A percentile compares a stretch with the other conserved stretches of the same genome.
Conservation (phyloP, 116 monocot species). For the Papilionanthe hybrid region DNA sequence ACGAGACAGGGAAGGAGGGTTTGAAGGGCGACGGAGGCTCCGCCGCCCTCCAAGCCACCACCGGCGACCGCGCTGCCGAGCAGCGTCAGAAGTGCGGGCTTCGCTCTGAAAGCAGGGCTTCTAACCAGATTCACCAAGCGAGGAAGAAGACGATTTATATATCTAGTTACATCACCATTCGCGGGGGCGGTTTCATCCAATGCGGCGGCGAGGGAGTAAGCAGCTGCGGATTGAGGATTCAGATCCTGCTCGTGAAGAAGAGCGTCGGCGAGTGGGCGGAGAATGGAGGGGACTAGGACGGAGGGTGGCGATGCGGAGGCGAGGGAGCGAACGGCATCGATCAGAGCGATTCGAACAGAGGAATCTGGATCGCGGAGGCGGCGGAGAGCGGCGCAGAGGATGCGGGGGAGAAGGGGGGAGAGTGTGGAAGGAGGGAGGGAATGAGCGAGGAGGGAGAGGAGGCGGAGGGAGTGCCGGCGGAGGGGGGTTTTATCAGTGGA, state of each 20-base stretch:
- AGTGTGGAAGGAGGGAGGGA: slow-evolving; percentile 28
- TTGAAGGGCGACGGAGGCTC: slow-evolving; percentile 10
- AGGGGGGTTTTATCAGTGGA: slow-evolving; percentile 72
- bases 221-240: slow-evolving; percentile 57
- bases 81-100: slow-evolving; percentile 65
- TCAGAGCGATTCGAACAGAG: slow-evolving; percentile 72
- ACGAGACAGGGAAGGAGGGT: slow-evolving; percentile 52
- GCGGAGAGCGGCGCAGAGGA: slow-evolving; percentile 69
- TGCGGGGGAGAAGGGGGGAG: slow-evolving; percentile 60
- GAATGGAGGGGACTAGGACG: slow-evolving; percentile 10
- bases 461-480: slow-evolving; percentile 75
- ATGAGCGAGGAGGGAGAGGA: slow-evolving; percentile 47
- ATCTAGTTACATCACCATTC: slow-evolving; percentile 16
- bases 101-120: slow-evolving; percentile 79
- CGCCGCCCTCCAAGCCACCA: slow-evolving; percentile 32
- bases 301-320: slow-evolving; percentile 28
- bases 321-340: slow-evolving; percentile 67
- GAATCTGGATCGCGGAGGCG: slow-evolving; percentile 90
- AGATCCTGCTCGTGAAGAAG: slow-evolving; percentile 83
- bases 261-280: slow-evolving; percentile 59
- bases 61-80: slow-evolving; percentile 52
- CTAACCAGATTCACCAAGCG: slow-evolving; percentile 61
- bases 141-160: slow-evolving; percentile 55
- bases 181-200: slow-evolving; percentile 25
- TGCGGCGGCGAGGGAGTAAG: slow-evolving; percentile 67